phyloP scores from a whole-genome alignment of 1,284 basidiomycete species.

The Ceratobasidium sp. region DNA sequence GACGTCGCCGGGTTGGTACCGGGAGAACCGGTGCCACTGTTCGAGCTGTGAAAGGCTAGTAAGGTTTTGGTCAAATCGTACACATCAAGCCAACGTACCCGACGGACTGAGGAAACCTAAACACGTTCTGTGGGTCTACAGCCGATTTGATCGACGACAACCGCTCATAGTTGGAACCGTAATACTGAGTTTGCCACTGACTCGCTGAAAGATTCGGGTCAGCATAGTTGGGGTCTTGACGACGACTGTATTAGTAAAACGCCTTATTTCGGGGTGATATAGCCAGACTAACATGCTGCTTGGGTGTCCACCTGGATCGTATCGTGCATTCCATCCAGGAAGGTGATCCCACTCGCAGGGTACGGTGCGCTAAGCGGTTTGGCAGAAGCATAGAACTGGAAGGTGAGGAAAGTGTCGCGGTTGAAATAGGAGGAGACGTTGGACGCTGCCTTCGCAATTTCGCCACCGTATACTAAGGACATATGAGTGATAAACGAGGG shows the following conservation, averaged over 20 bases:
- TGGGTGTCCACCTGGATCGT: constrained; percentile 16
- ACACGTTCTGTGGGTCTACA: constrained; percentile 47
- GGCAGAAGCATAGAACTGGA: constrained; percentile 54
- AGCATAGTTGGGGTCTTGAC: constrained; percentile 47
- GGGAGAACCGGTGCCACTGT: not conserved
- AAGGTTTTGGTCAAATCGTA: not conserved
- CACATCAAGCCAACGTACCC: not conserved
- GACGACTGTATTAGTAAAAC: not conserved
- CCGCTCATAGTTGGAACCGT: constrained; percentile 44
- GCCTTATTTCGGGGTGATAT: no score
- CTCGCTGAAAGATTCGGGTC: constrained; percentile 43
- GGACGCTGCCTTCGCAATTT: constrained; percentile 51
- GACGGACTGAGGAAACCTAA: constrained; percentile 47
- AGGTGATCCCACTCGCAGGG: constrained; percentile 39
- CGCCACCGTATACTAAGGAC: constrained; percentile 48
- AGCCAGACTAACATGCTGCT: constrained; percentile 40
- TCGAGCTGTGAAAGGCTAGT: not conserved
- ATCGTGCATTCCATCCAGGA: constrained; percentile 43
- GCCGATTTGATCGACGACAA: constrained; percentile 41
- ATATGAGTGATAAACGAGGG: constrained; percentile 7
- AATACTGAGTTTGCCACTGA: constrained; percentile 46
- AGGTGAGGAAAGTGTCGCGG: constrained; percentile 52
- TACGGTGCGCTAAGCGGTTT: constrained; percentile 8
- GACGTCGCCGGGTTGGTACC: not conserved
- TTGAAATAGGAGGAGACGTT: constrained; percentile 52